These are phyloP conservation scores for Malassezia japonica DNA, from an alignment of 1,284 basidiomycete genomes.

Conservation along the genomic window DNA sequence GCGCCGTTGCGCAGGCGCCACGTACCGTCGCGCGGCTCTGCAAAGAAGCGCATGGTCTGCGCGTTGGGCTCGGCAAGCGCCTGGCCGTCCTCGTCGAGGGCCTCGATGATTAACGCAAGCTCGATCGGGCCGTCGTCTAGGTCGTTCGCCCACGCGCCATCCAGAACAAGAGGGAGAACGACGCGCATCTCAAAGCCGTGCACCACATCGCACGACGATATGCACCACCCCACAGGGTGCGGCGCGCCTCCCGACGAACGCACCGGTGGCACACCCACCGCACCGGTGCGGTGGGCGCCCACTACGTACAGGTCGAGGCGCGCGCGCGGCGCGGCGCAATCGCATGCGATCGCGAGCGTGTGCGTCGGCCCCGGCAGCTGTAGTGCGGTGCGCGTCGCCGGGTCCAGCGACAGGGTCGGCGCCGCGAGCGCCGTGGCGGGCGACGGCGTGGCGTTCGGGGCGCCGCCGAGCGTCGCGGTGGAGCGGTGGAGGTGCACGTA, in stretches of 20 bases:
- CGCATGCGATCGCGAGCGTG: constrained; percentile 1
- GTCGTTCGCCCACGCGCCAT: neutral
- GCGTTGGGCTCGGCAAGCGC: constrained; percentile 35
- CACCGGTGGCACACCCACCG: too few species aligned
- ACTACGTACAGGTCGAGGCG: constrained; percentile 8
- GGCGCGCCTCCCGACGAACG: neutral
- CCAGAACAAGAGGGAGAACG: constrained; percentile 5
- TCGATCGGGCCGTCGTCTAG: constrained; percentile 17
- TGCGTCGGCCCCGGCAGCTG: constrained; percentile 8
- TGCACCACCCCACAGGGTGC: constrained; percentile 4
- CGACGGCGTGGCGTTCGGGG: too few species aligned
- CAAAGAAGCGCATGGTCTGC: constrained; percentile 19
- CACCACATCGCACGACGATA: neutral
- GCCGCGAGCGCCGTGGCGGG: neutral
- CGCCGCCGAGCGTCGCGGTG: neutral
- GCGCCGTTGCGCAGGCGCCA: neutral
- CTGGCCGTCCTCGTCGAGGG: constrained; percentile 36
- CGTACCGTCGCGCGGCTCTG: neutral
- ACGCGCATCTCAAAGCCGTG: neutral
- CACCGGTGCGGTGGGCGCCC: neutral
- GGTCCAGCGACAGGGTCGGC: neutral
- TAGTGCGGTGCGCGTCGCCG: neutral
- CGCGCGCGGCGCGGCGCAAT: constrained; percentile 13
- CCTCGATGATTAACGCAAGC: constrained; percentile 39
- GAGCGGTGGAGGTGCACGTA: constrained; percentile 9